phyloP scores from a whole-genome alignment of 805 yeast species.

The Metschnikowia noctiluminum region DNA sequence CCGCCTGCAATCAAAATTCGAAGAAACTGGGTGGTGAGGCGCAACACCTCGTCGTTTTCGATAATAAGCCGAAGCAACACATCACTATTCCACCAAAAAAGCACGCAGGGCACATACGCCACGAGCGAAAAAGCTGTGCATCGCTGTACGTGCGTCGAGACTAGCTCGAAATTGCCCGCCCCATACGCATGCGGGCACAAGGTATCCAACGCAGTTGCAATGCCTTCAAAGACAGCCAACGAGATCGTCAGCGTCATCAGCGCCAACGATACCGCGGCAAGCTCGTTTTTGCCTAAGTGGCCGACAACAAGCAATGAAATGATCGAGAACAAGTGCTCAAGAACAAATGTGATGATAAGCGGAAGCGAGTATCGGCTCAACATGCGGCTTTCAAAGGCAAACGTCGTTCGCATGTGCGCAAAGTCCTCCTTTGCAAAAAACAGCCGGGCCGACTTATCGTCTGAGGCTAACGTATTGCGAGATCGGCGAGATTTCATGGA shows the following conservation, averaged over 20 bases:
- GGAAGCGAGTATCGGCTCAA: slow-evolving; percentile 37
- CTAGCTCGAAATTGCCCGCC: slow-evolving; percentile 38
- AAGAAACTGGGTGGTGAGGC: slow-evolving; percentile 33
- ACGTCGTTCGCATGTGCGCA: slow-evolving; percentile 27
- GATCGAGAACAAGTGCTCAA: slow-evolving; percentile 43
- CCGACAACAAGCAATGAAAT: slow-evolving; percentile 44
- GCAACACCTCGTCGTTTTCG: slow-evolving; percentile 30
- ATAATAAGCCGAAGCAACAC: slow-evolving; percentile 29
- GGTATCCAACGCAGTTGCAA: slow-evolving; percentile 45
- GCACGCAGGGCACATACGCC: slow-evolving; percentile 37
- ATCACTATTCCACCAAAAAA: slow-evolving; percentile 39
- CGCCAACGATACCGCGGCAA: slow-evolving; percentile 45
- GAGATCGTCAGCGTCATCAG: slow-evolving; percentile 44
- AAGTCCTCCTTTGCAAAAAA: slow-evolving; percentile 29
- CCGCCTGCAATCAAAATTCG: slow-evolving; percentile 37
- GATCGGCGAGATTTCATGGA: slow-evolving; percentile 2
- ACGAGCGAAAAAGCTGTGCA: slow-evolving; percentile 33
- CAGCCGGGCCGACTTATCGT: slow-evolving; percentile 11
- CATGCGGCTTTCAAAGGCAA: slow-evolving; percentile 25
- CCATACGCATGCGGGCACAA: slow-evolving; percentile 47
- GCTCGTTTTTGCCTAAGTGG: slow-evolving; percentile 42
- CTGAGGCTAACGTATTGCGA: slow-evolving; percentile 1
- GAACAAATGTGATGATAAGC: slow-evolving; percentile 37
- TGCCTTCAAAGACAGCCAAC: slow-evolving; percentile 44
- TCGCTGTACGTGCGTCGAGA: slow-evolving; percentile 38